Base-by-base conservation (phyloP, 768 basidiomycete genomes). In the Mycena venus region DNA sequence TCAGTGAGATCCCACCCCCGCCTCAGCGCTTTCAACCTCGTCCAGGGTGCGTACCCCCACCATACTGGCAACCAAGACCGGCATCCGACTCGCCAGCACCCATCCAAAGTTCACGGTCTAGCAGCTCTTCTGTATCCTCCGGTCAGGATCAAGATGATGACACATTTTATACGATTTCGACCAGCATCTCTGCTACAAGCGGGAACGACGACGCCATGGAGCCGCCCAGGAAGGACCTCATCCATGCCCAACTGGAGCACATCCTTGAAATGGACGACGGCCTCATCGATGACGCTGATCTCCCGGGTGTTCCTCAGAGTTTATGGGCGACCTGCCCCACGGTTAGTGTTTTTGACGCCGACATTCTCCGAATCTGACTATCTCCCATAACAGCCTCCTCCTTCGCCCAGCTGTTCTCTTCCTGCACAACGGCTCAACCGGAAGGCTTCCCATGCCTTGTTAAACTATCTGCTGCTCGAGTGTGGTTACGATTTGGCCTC, bases 391-490 rank as follows among this genome's bases (percentile, higher is more conserved):
- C 27, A 73, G 72, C 72, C 72, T 23, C 60, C 66, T 47, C 62
- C 73, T 59, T 69, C 55, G 47, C 68, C 73, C 2, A 23, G 21
- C 23, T n/a, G 14, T n/a, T 51, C 49, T 65, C 70, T 29, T 69
- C 8, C 42, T 60, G 14, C 55, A 11, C 19, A 4, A 7, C 74
- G 25, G 58, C 44, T 72, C 27, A 59, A 29, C 34, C 64, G 69
- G 49, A 71, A 68, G 34, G 31, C 68, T 17, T 71, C 70, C 6
- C 23, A 58, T 27, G 47, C 61, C 6, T n/a, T 68, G 31, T 49
- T 72, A 53, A 66, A 76, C 40, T 76, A 72, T 62, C 56, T 76
- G 11, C n/a, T 69, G 42, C 56, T 69, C 63, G 67, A 76, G 31
- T 73, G 75, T 44, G 66, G 75, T 29, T 76, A 53, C 71, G 75